Percentiles rank a stretch among this genome's conserved stretches.
Evolutionary conservation across 2,329 filamentous ascomycete genomes (phyloP).

Genomic region (Botrytis squamosa): DNA sequence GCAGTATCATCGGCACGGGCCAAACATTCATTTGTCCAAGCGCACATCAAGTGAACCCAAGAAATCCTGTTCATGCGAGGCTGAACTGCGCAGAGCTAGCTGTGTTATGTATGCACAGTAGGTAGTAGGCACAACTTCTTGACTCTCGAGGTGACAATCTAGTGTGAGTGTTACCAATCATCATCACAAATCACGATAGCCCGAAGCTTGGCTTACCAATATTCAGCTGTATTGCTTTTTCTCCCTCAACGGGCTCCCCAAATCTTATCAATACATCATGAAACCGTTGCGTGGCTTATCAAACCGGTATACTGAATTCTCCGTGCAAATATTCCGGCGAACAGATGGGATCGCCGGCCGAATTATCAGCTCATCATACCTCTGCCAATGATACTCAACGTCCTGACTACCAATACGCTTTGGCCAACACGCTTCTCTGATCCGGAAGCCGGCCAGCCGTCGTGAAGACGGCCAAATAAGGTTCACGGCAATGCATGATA

Average conservation of each 20-base stretch:
- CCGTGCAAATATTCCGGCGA: background rate
- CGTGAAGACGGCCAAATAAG: background rate
- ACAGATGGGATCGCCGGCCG: background rate
- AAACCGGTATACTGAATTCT: background rate
- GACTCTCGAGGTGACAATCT: background rate
- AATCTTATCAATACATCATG: background rate
- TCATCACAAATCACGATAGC: background rate
- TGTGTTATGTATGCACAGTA: background rate
- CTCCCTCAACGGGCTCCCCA: background rate
- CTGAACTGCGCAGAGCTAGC: background rate
- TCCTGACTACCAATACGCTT: background rate
- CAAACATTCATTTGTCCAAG: conserved; percentile 12
- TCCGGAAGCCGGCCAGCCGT: background rate
- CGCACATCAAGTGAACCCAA: conserved; percentile 7
- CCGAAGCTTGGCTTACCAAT: background rate
- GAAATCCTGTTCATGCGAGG: background rate
- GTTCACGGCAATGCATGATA: conserved; percentile 1
- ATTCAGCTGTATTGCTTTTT: background rate
- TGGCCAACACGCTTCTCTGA: too few relatives aligned
- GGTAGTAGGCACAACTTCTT: background rate
- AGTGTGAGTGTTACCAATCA: background rate
- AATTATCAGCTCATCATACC: background rate
- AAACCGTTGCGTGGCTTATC: background rate
- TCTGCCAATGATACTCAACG: conserved; percentile 3
- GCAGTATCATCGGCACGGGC: conserved; percentile 9